phyloP scores from a whole-genome alignment of 129 eudicot species.

The carrot (Daucus carota) region DH1_v3.0 NC_030387.2:35569001-35569500 shows the following conservation, averaged over 20 bases:
- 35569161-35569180: neutral
- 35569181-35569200: neutral
- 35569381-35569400: neutral
- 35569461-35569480: neutral
- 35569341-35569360: too few relatives aligned
- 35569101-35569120: neutral
- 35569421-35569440: neutral
- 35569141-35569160: conserved; percentile 20
- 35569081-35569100: neutral
- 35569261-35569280: neutral
- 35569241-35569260: too few relatives aligned
- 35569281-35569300: neutral
- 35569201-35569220: neutral
- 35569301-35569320: too few relatives aligned
- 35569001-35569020: conserved; percentile 91
- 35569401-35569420: neutral
- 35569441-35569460: too few relatives aligned
- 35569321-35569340: too few relatives aligned
- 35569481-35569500: neutral
- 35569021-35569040: conserved; percentile 81
- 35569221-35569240: neutral
- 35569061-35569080: neutral
- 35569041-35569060: conserved; percentile 30
- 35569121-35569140: conserved; percentile 22
- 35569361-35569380: too few relatives aligned